A percentile compares a stretch with the other conserved stretches of the same genome.
Conservation (phyloP, 257 asterid species). For the Schizonepeta tenuifolia region DNA sequence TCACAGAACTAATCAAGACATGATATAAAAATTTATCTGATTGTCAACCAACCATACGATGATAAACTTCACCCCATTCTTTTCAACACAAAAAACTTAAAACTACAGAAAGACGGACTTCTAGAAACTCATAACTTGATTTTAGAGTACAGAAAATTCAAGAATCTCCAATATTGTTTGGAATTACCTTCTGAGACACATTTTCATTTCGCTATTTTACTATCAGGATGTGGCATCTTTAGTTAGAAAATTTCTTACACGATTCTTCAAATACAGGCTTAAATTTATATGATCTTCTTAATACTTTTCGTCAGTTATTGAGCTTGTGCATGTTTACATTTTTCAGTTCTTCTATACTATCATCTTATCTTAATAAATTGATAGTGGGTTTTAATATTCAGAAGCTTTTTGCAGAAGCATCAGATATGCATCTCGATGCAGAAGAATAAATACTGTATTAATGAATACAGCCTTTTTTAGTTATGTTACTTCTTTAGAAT, state of each 20-base stretch:
- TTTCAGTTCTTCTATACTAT: background rate
- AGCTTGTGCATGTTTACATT: background rate
- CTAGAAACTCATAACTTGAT: constrained; percentile 22
- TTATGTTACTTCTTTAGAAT: background rate
- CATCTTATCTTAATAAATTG: constrained; percentile 8
- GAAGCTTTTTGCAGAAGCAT: constrained; percentile 7
- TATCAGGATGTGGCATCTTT: background rate
- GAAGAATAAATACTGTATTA: background rate
- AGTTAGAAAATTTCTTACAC: background rate
- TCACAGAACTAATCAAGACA: constrained; percentile 23
- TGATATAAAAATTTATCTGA: constrained; percentile 15
- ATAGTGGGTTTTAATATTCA: background rate
- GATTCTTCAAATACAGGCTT: constrained; percentile 12
- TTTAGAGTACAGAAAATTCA: constrained; percentile 1
- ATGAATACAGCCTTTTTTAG: background rate
- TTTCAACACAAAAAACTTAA: constrained; percentile 20
- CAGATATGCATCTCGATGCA: constrained; percentile 11
- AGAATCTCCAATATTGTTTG: background rate
- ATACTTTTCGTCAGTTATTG: background rate
- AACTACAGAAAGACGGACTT: background rate
- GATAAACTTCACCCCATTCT: background rate
- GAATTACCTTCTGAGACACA: background rate
- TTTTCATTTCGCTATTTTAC: background rate
- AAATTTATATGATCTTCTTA: background rate
- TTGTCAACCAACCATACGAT: background rate